phyloP scores from a whole-genome alignment of 225 moss, liverwort and hornwort species.

The Sphagnum contortum region DNA sequence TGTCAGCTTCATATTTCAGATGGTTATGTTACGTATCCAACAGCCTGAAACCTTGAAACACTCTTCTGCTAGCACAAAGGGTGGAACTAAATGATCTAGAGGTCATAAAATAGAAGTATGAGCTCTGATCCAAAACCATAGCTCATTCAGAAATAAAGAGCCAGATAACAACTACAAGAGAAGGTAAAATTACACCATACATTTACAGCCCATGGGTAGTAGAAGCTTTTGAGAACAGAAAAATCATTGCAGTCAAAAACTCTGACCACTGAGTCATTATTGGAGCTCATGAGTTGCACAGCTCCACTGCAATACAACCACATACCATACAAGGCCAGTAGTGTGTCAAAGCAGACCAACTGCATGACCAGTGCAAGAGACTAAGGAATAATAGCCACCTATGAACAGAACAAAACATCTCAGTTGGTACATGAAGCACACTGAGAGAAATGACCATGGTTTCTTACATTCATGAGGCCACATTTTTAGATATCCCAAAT shows the following conservation, averaged over 20 bases:
- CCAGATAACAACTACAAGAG: neutral
- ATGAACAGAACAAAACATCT: neutral
- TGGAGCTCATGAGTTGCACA: slow-evolving; percentile 85
- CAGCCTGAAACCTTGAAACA: no score
- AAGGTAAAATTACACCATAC: slow-evolving; percentile 18
- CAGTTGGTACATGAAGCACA: no score
- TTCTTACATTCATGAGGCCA: no score
- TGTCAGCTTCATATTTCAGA: no score
- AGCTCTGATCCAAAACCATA: no score
- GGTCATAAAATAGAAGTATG: neutral
- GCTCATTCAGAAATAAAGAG: no score
- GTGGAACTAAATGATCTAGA: no score
- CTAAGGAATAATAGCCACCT: neutral
- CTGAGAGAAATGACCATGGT: no score
- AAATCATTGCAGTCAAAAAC: slow-evolving; percentile 90
- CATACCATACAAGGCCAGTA: neutral
- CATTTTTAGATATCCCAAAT: no score
- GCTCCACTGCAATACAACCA: slow-evolving; percentile 49
- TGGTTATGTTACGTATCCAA: no score
- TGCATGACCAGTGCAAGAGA: neutral
- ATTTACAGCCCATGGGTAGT: slow-evolving; percentile 93
- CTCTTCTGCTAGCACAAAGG: no score
- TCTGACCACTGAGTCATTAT: slow-evolving; percentile 90
- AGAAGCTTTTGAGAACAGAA: slow-evolving; percentile 61
- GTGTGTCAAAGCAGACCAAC: no score